Evolutionary conservation across 1,284 basidiomycete genomes (phyloP), one percentile per base, ranked within the genome.

Genomic region (Inonotus obliquus): DNA sequence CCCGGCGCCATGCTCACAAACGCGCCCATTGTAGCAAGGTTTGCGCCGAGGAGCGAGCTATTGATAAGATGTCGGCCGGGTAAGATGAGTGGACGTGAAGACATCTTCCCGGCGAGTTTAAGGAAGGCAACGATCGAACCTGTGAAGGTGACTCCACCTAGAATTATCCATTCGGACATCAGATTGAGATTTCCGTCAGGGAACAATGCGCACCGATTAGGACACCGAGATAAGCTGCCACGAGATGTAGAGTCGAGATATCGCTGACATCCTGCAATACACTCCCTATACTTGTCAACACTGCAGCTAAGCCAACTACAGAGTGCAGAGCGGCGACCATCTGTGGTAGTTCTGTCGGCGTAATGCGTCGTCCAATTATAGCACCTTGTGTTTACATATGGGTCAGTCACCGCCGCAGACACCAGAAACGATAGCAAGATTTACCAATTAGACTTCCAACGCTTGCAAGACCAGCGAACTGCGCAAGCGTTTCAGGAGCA

Each of bases 71-170:
- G 92, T 66, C 87, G 84, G 38, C 83, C 89, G 6, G 90, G 91
- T 32, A 94, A 77, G 27, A 78, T 74, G 23, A 92, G 73, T 0
- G 91, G 87, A 65, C 79, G 84, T 51, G 87, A 90, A 9, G 86
- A 79, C 82, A 93, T 89, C 63, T 81, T 83, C 6, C 88, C 91
- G 0, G 90, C 90, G 39, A 94, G 79, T 72, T 94, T 94, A 57
- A 93, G 74, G 80, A 92, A 94, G 0, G 91, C 91, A n/a, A 94
- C 89, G 58, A 94, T 84, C 4, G 90, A 92, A 23, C 91, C 91
- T 25, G 89, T 89, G 68, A 91, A 92, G 1, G 89, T 91, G 44
- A 90, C 76, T 65, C 86, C 87, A 73, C 85, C 84, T 81, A 55
- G 21, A 48, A 14, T 39, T 19, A 57, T 19, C 54, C 19, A 44